Evolutionary conservation across 257 asterid genomes (phyloP).

Genomic region (Osmanthus fragrans): DNA sequence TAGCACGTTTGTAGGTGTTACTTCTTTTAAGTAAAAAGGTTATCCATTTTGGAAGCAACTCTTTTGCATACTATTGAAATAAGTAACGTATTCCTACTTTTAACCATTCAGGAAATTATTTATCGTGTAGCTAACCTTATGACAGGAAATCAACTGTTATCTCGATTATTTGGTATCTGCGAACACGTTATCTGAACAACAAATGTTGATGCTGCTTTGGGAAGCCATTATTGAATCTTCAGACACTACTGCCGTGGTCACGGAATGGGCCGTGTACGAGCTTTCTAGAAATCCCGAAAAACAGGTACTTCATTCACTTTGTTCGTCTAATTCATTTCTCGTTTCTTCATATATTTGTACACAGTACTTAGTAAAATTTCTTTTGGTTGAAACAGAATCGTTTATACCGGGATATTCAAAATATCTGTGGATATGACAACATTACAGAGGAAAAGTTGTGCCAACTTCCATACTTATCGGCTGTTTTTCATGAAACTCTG

Average conservation of each 20-base stretch:
- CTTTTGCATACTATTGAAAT: too few relatives aligned
- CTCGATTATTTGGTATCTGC: constrained; percentile 63
- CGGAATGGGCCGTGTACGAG: constrained; percentile 96
- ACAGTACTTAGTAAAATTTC: not conserved
- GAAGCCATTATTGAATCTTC: constrained; percentile 86
- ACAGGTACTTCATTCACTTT: constrained; percentile 54
- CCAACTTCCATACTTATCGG: constrained; percentile 71
- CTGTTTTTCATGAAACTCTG: constrained; percentile 86
- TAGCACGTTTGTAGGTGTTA: not conserved
- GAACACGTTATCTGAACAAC: constrained; percentile 60
- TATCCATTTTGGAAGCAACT: too few relatives aligned
- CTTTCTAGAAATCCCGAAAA: constrained; percentile 63
- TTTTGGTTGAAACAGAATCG: constrained; percentile 39
- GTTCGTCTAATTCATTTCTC: not conserved
- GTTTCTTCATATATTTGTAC: not conserved
- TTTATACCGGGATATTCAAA: constrained; percentile 47
- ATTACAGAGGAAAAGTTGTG: constrained; percentile 69
- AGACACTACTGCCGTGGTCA: constrained; percentile 65
- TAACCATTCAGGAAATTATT: too few relatives aligned
- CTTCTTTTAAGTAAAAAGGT: not conserved
- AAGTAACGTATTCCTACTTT: too few relatives aligned
- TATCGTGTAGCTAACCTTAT: not conserved
- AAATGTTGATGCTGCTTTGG: constrained; percentile 70
- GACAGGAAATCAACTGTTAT: constrained; percentile 64
- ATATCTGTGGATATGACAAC: constrained; percentile 53